These are phyloP conservation scores for Hypoxylon lienhwacheense DNA, from an alignment of 495 filamentous ascomycete species.

Conservation along the genomic window DNA sequence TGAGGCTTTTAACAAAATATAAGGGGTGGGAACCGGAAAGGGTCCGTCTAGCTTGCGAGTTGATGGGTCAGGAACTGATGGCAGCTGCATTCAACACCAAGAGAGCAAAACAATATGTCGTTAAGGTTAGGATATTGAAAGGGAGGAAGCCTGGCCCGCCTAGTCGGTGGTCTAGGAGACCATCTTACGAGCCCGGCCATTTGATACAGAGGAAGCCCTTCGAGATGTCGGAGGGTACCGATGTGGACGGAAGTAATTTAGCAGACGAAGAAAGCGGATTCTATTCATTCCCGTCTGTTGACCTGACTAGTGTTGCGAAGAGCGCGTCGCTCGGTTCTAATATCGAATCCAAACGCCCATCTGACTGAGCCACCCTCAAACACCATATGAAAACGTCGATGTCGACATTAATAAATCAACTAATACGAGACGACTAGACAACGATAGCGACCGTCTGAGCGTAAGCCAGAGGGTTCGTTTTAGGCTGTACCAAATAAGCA, in stretches of 20 bases:
- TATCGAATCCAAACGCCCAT: neutral
- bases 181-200: slow-evolving; percentile 35
- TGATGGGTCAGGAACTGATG: slow-evolving; percentile 56
- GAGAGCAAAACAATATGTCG: slow-evolving; percentile 45
- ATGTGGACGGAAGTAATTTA: slow-evolving; percentile 13
- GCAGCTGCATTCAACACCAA: slow-evolving; percentile 47
- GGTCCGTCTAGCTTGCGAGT: slow-evolving; percentile 58
- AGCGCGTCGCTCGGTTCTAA: slow-evolving; percentile 8
- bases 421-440: neutral
- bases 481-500: slow-evolving; percentile 2
- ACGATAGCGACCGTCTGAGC: neutral
- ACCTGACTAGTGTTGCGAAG: slow-evolving; percentile 5
- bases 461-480: neutral
- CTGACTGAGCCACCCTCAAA: neutral
- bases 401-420: neutral
- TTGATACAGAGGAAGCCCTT: slow-evolving; percentile 7
- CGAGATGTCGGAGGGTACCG: slow-evolving; percentile 18
- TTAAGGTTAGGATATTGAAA: slow-evolving; percentile 56
- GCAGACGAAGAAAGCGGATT: slow-evolving; percentile 26
- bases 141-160: slow-evolving; percentile 56
- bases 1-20: slow-evolving; percentile 63
- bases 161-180: slow-evolving; percentile 22
- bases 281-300: slow-evolving; percentile 17
- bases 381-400: neutral
- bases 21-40: slow-evolving; percentile 59